A percentile compares a stretch with the other conserved stretches of the same genome.
Conservation (phyloP, 805 yeast species). For the Ogataea methylovora region DNA sequence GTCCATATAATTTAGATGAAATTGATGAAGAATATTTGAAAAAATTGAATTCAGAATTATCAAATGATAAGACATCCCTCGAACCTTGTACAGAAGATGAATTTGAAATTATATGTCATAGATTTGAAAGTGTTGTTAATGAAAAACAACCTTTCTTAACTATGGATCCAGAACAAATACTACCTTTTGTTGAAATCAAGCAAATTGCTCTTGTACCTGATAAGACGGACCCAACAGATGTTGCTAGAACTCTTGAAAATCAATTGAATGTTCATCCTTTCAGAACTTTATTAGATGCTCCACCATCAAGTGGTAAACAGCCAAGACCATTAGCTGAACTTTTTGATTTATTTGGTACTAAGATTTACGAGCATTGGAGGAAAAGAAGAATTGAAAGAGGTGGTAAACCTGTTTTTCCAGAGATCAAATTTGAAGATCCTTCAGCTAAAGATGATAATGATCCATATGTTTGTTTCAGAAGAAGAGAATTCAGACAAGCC, state of each 20-base stretch:
- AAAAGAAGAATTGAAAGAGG: conserved; percentile 57
- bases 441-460: conserved; percentile 79
- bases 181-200: conserved; percentile 63
- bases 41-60: conserved; percentile 29
- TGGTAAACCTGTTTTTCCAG: conserved; percentile 70
- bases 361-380: conserved; percentile 78
- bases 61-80: conserved; percentile 16
- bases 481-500: conserved; percentile 91
- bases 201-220: conserved; percentile 37
- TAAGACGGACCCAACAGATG: conserved; percentile 43
- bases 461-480: conserved; percentile 92
- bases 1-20: conserved; percentile 86
- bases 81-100: conserved; percentile 65
- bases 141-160: conserved; percentile 84
- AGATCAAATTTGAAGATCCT: conserved; percentile 77
- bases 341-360: conserved; percentile 52
- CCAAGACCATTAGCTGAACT: conserved; percentile 41
- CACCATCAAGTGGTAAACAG: conserved; percentile 25
- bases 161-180: conserved; percentile 75
- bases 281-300: conserved; percentile 51
- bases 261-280: conserved; percentile 50
- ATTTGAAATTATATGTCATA: conserved; percentile 70
- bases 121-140: conserved; percentile 64
- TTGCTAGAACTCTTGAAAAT: conserved; percentile 49
- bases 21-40: conserved; percentile 64